Percentiles rank a stretch among this genome's conserved stretches.
Conservation (phyloP, 352 stramenopile genomes). For the Phytophthora tubulina region DNA sequence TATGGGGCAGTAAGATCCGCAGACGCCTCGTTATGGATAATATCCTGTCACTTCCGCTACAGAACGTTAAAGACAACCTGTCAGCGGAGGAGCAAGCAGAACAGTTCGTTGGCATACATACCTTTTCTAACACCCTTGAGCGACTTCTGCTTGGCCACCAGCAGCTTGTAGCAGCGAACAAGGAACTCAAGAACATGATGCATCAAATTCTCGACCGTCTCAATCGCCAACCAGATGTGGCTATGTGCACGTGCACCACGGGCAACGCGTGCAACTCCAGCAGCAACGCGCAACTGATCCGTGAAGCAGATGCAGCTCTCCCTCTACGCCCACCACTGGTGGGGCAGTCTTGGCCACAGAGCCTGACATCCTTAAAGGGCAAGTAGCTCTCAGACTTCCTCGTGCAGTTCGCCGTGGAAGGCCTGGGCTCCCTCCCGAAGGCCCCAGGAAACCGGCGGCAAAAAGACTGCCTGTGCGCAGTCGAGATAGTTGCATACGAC, state of each 20-base stretch:
- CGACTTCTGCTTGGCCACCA: conserved; percentile 2
- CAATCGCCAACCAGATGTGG: neutral
- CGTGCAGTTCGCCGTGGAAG: conserved; percentile 16
- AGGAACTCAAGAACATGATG: conserved; percentile 4
- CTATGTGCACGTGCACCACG: neutral
- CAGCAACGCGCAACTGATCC: neutral
- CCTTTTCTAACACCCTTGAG: conserved; percentile 10
- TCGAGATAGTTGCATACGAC: neutral
- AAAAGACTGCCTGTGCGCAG: conserved; percentile 3
- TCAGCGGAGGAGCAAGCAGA: conserved; percentile 6
- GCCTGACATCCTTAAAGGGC: neutral
- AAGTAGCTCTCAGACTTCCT: conserved; percentile 5
- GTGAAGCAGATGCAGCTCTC: neutral
- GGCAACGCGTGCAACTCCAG: neutral
- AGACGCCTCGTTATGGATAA: conserved; percentile 14
- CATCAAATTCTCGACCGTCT: conserved; percentile 2
- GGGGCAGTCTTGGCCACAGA: conserved; percentile 1
- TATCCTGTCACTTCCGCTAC: conserved; percentile 7
- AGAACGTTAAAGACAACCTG: conserved; percentile 9
- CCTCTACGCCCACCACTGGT: neutral
- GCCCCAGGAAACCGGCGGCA: neutral
- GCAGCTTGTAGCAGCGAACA: conserved; percentile 2
- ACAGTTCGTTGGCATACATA: conserved; percentile 15
- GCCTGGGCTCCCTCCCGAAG: conserved; percentile 3
- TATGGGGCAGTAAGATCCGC: conserved; percentile 10